phyloP scores from a whole-genome alignment of 805 yeast species.

The Komagataella kurtzmanii region DNA sequence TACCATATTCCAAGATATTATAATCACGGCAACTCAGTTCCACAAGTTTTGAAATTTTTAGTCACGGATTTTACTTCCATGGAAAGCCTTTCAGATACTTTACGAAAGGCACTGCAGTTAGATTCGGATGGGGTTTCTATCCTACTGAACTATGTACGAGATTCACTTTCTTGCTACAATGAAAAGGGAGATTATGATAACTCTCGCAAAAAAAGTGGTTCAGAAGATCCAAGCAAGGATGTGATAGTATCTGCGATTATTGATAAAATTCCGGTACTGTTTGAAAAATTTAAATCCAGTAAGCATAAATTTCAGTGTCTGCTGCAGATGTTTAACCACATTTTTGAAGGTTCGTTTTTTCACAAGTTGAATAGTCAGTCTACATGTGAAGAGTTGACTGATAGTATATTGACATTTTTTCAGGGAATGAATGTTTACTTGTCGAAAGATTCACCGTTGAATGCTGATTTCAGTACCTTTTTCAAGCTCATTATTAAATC shows the following conservation, averaged over 20 bases:
- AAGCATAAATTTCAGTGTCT: neutral
- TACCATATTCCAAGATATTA: slow-evolving; percentile 1
- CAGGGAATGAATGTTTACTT: neutral
- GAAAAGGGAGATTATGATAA: neutral
- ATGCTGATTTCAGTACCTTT: neutral
- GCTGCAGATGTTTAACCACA: neutral
- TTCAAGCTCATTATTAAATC: neutral
- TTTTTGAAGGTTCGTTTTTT: neutral
- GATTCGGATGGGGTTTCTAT: neutral
- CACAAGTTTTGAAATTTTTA: neutral
- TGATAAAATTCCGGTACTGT: neutral
- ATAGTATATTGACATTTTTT: neutral
- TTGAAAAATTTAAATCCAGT: neutral
- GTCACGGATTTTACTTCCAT: neutral
- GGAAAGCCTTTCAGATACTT: neutral
- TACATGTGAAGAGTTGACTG: neutral
- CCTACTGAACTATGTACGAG: neutral
- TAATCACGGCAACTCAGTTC: neutral
- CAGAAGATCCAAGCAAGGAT: neutral
- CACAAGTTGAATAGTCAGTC: neutral
- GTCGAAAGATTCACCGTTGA: neutral
- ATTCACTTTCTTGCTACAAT: neutral
- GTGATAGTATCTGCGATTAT: neutral
- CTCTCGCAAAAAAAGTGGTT: neutral
- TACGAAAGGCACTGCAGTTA: neutral